A percentile compares a stretch with the other conserved stretches of the same genome.
These are phyloP conservation scores for Panaeolus cyanescens DNA, from an alignment of 768 basidiomycete species.

Conservation along the genomic window DNA sequence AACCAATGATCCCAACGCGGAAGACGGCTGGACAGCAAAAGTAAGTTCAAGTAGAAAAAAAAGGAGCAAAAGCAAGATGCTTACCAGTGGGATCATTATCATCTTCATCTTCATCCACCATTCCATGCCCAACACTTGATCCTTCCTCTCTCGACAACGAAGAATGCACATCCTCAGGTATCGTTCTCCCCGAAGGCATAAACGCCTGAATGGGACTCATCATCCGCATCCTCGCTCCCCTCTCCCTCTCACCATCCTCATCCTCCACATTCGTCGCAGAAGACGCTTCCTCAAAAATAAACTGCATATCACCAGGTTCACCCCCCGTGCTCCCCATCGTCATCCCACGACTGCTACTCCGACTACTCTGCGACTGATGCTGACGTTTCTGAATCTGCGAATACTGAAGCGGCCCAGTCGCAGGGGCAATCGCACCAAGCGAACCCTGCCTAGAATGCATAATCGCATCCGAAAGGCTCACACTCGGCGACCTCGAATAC, in stretches of 20 bases:
- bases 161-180: constrained; percentile 49
- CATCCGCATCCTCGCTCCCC: constrained; percentile 7
- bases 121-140: constrained; percentile 25
- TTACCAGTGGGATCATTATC: constrained; percentile 46
- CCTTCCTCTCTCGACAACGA: constrained; percentile 31
- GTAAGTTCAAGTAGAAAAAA: background rate
- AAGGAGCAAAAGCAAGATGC: constrained; percentile 9
- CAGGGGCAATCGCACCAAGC: background rate
- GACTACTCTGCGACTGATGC: background rate
- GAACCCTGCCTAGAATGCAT: background rate
- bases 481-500: constrained; percentile 8
- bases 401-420: background rate
- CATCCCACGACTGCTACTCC: background rate
- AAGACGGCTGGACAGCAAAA: constrained; percentile 37
- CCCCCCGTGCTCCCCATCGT: constrained; percentile 11
- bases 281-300: constrained; percentile 38
- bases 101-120: constrained; percentile 35
- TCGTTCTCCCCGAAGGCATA: constrained; percentile 33
- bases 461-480: no score
- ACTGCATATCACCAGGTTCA: constrained; percentile 34
- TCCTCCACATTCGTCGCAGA: constrained; percentile 18
- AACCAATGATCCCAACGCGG: constrained; percentile 53
- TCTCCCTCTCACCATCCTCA: background rate
- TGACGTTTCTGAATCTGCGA: background rate
- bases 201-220: constrained; percentile 34